Conservation (phyloP, 1,139 yeast genomes). For the Saccharomycopsis crataegensis region DNA sequence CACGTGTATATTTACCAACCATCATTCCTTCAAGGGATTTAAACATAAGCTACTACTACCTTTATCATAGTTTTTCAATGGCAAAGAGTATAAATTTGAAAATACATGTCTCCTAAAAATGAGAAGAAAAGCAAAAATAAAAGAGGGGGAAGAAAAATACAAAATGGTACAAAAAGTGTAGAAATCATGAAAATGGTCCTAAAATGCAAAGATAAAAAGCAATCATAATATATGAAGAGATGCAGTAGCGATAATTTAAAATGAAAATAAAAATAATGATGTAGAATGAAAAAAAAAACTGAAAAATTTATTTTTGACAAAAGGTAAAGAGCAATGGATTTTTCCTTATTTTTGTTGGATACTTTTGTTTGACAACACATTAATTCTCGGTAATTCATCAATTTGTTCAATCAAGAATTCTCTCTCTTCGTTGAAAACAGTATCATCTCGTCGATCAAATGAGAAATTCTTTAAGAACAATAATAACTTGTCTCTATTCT, state of each 20-base stretch:
- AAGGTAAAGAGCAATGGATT: not conserved
- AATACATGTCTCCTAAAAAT: not conserved
- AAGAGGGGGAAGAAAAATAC: not conserved
- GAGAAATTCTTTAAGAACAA: slow-evolving; percentile 64
- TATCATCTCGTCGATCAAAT: slow-evolving; percentile 54
- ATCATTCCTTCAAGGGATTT: no score
- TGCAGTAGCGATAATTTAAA: no score
- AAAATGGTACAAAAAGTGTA: no score
- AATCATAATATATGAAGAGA: no score
- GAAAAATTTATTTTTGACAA: not conserved
- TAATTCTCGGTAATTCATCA: slow-evolving; percentile 52
- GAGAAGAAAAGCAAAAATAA: not conserved
- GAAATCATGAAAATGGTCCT: no score
- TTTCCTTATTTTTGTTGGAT: not conserved
- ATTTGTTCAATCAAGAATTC: slow-evolving; percentile 74
- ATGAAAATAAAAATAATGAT: no score
- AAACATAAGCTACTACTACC: no score
- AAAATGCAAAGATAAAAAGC: no score
- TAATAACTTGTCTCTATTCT: slow-evolving; percentile 72
- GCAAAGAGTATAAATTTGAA: not conserved
- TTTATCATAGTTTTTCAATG: no score
- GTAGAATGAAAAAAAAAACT: not conserved
- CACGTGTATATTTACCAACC: no score
- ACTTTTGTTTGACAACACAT: not conserved
- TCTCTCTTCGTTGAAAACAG: slow-evolving; percentile 68